phyloP scores from a whole-genome alignment of 1,284 basidiomycete species.

The Puccinia horiana region DNA sequence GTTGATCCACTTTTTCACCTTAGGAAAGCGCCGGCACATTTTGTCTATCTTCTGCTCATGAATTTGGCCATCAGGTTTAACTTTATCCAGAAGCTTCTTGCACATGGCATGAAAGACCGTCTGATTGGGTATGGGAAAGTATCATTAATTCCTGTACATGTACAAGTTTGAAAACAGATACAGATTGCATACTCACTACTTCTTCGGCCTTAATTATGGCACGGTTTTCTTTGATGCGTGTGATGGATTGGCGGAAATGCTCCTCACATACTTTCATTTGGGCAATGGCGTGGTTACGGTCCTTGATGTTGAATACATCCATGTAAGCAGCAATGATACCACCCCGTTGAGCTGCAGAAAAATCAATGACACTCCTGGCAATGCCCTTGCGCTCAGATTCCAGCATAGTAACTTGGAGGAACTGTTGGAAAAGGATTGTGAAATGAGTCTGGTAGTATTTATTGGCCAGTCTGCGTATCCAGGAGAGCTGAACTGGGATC shows the following conservation, averaged over 20 bases:
- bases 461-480: neutral
- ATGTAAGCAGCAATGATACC: neutral
- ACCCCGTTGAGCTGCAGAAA: neutral
- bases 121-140: neutral
- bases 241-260: neutral
- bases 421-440: neutral
- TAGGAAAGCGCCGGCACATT: neutral
- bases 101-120: neutral
- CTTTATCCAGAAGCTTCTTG: neutral
- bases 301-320: neutral
- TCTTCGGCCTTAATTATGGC: neutral
- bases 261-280: neutral
- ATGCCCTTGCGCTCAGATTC: neutral
- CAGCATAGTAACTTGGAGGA: neutral
- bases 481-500: slow-evolving; percentile 10
- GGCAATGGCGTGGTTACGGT: neutral
- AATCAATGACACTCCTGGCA: neutral
- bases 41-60: slow-evolving; percentile 12
- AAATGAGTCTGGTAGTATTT: slow-evolving; percentile 13
- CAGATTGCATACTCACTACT: neutral
- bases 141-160: neutral
- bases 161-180: neutral
- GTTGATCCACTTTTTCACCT: neutral
- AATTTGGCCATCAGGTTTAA: neutral
- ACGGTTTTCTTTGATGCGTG: slow-evolving; percentile 1